Conservation (phyloP, 2,329 filamentous ascomycete species). For the Trichophyton mentagrophytes region DNA sequence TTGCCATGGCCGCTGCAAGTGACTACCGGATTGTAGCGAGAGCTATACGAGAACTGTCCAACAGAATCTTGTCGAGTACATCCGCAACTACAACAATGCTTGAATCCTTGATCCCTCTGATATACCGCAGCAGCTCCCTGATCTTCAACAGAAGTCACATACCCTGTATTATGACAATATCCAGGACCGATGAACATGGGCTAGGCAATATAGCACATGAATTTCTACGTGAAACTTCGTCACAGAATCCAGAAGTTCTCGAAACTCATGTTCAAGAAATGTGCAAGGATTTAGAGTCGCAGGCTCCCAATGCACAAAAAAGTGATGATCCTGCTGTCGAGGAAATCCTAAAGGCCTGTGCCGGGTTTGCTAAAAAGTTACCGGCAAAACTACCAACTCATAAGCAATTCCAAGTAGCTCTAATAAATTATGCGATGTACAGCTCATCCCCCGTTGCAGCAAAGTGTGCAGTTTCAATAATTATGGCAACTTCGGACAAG, state of each 20-base stretch:
- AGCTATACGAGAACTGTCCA: constrained; percentile 78
- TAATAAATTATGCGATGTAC: constrained; percentile 71
- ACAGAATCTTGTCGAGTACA: constrained; percentile 59
- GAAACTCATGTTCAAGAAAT: constrained; percentile 85
- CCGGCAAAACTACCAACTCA: constrained; percentile 71
- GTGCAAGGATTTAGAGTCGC: constrained; percentile 70
- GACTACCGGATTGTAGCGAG: constrained; percentile 87
- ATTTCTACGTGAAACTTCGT: constrained; percentile 82
- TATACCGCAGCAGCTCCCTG: constrained; percentile 72
- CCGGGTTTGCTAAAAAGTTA: constrained; percentile 78
- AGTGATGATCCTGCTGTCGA: constrained; percentile 63
- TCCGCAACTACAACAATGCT: constrained; percentile 45
- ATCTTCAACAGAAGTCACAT: constrained; percentile 93
- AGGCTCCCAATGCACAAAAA: constrained; percentile 58
- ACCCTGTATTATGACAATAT: constrained; percentile 74
- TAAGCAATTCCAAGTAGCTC: constrained; percentile 64
- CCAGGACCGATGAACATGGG: constrained; percentile 67
- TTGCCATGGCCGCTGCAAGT: constrained; percentile 68
- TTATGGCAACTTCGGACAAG: constrained; percentile 62
- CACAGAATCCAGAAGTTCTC: constrained; percentile 77
- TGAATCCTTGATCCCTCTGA: constrained; percentile 66
- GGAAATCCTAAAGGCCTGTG: constrained; percentile 85
- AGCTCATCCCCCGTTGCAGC: constrained; percentile 70
- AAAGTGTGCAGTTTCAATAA: constrained; percentile 86
- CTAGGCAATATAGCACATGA: constrained; percentile 72